Evolutionary conservation across 768 basidiomycete genomes (phyloP).

Genomic region (Paxillus rubicundulus): DNA sequence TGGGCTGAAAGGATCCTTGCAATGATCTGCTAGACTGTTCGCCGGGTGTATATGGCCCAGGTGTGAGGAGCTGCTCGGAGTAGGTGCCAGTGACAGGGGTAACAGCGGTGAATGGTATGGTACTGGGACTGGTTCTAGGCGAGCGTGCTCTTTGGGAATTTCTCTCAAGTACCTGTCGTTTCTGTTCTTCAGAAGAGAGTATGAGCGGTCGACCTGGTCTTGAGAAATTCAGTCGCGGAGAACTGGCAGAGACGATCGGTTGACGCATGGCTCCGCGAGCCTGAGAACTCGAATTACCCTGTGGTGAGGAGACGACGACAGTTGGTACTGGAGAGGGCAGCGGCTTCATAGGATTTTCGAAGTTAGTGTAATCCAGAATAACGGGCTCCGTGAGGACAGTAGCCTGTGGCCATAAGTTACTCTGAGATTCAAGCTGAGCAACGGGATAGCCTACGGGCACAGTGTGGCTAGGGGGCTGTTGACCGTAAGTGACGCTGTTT

Average conservation of each 20-base stretch:
- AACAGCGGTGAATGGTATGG: constrained; percentile 10
- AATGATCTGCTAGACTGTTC: neutral
- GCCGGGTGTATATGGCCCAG: neutral
- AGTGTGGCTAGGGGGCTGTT: constrained; percentile 6
- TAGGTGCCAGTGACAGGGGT: constrained; percentile 23
- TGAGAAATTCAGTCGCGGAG: constrained; percentile 57
- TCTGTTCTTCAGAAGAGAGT: constrained; percentile 37
- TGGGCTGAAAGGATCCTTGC: constrained; percentile 13
- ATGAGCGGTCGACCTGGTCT: constrained; percentile 53
- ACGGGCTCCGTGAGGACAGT: constrained; percentile 7
- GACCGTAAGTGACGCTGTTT: constrained; percentile 41
- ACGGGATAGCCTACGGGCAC: neutral
- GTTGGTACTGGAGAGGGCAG: constrained; percentile 40
- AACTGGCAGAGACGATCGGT: constrained; percentile 36
- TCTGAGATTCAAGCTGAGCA: neutral
- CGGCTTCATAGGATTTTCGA: constrained; percentile 14
- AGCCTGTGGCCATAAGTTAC: constrained; percentile 19
- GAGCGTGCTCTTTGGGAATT: constrained; percentile 45
- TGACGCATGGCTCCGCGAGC: constrained; percentile 32
- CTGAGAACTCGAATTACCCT: constrained; percentile 23
- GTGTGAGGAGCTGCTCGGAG: neutral
- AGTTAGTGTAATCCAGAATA: constrained; percentile 3
- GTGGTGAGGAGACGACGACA: constrained; percentile 53
- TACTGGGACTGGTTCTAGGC: constrained; percentile 20
- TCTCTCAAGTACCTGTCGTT: constrained; percentile 53